Conservation (phyloP, 2,329 filamentous ascomycete species). For the Aspergillus viridinutans region DNA sequence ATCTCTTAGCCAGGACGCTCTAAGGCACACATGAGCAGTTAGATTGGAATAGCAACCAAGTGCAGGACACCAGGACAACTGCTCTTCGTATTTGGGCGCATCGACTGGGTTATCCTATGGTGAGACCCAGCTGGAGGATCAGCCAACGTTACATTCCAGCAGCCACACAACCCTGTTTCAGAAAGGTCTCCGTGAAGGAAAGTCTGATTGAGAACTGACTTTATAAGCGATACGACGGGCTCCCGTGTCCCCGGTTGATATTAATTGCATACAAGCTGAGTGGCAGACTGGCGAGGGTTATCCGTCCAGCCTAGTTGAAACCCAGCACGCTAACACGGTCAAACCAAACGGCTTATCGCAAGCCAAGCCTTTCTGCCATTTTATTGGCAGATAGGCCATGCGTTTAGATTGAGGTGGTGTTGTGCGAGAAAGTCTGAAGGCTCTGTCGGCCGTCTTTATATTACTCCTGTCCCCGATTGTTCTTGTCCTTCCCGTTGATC, state of each 20-base stretch:
- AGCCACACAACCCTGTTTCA: not conserved
- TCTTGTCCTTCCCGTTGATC: not conserved
- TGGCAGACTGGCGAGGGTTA: not conserved
- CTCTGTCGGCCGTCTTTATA: not conserved
- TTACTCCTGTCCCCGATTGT: not conserved
- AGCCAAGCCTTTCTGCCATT: not conserved
- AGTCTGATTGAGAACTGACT: not conserved
- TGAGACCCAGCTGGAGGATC: not conserved
- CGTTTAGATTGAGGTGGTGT: not conserved
- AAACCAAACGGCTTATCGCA: not conserved
- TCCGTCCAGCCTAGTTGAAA: not conserved
- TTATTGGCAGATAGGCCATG: not conserved
- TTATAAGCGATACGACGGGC: not conserved
- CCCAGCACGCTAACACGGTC: not conserved
- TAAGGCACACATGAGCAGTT: not conserved
- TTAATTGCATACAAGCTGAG: not conserved
- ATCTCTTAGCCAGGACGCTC: not conserved
- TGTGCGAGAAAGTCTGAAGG: not conserved
- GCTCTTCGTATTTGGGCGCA: not conserved
- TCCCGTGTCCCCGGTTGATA: not conserved
- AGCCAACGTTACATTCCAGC: not conserved
- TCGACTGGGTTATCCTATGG: not conserved
- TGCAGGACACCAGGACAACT: too few species aligned
- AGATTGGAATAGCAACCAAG: not conserved
- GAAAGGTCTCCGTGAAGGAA: not conserved